A percentile compares a stretch with the other conserved stretches of the same genome.
These are phyloP conservation scores for Tuber calosporum DNA, from an alignment of 495 filamentous ascomycete species.

Conservation along the genomic window DNA sequence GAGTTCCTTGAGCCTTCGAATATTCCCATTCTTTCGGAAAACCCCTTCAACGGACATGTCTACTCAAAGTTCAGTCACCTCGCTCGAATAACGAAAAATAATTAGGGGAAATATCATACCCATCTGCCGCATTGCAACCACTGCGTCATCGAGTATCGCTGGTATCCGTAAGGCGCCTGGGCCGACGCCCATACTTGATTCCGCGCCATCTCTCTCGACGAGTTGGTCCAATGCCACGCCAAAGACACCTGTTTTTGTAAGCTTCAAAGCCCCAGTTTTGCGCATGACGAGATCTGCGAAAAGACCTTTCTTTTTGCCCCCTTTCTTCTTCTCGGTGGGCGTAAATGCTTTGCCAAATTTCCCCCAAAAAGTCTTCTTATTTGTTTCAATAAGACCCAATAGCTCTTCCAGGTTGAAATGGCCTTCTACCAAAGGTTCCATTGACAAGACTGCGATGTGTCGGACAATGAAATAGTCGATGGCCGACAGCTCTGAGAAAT, in stretches of 20 bases:
- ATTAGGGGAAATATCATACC: conserved; percentile 23
- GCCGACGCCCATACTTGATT: conserved; percentile 91
- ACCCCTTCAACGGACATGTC: conserved; percentile 98
- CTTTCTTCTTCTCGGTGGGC: conserved; percentile 60
- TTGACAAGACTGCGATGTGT: conserved; percentile 86
- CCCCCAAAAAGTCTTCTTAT: conserved; percentile 91
- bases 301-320: conserved; percentile 74
- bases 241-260: conserved; percentile 54
- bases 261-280: conserved; percentile 34
- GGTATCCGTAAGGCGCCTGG: conserved; percentile 83
- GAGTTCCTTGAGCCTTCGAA: conserved; percentile 77
- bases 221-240: conserved; percentile 77
- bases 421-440: conserved; percentile 86
- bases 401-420: conserved; percentile 91
- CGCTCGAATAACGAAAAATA: conserved; percentile 17
- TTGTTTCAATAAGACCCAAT: conserved; percentile 87
- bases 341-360: conserved; percentile 91
- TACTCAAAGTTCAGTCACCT: conserved; percentile 13
- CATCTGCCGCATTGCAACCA: conserved; percentile 94
- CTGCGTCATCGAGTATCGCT: conserved; percentile 79
- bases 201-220: conserved; percentile 85
- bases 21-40: conserved; percentile 98
- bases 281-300: conserved; percentile 33
- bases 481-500: conserved; percentile 93
- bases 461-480: conserved; percentile 96